Evolutionary conservation across 192 early-diverging fungal species (phyloP).

Genomic region (Coemansia sp.): DNA sequence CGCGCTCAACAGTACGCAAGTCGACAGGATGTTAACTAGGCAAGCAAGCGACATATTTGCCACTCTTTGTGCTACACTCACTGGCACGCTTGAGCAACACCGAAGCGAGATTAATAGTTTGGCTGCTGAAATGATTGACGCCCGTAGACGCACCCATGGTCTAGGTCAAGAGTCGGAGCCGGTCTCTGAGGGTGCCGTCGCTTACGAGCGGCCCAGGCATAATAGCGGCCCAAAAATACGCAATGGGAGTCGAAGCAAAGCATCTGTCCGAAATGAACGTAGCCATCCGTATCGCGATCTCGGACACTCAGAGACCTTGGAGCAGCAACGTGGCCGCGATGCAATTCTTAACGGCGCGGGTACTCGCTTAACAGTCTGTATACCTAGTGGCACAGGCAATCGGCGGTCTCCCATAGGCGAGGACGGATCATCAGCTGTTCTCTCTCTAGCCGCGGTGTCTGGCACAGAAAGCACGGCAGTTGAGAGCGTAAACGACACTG

Average conservation of each 20-base stretch:
- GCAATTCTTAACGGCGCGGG: background rate
- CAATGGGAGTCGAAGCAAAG: background rate
- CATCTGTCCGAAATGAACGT: background rate
- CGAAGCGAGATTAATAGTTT: background rate
- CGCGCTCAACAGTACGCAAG: background rate
- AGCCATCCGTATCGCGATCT: background rate
- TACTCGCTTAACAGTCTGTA: background rate
- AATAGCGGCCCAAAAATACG: background rate
- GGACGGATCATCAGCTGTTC: background rate
- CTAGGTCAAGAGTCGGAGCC: background rate
- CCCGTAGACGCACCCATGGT: background rate
- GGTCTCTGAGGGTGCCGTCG: background rate
- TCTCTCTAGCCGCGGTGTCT: background rate
- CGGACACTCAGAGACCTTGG: background rate
- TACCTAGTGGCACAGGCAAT: background rate
- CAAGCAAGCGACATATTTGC: background rate
- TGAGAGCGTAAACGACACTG: background rate
- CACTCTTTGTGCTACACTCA: background rate
- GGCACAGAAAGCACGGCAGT: background rate
- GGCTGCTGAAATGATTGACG: background rate
- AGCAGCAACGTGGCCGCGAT: background rate
- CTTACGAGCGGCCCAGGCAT: background rate
- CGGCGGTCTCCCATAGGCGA: background rate
- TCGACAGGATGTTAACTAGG: background rate
- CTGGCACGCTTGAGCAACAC: background rate